These are phyloP conservation scores for Russula brevipes DNA, from an alignment of 768 basidiomycete species.

Conservation along the genomic window DNA sequence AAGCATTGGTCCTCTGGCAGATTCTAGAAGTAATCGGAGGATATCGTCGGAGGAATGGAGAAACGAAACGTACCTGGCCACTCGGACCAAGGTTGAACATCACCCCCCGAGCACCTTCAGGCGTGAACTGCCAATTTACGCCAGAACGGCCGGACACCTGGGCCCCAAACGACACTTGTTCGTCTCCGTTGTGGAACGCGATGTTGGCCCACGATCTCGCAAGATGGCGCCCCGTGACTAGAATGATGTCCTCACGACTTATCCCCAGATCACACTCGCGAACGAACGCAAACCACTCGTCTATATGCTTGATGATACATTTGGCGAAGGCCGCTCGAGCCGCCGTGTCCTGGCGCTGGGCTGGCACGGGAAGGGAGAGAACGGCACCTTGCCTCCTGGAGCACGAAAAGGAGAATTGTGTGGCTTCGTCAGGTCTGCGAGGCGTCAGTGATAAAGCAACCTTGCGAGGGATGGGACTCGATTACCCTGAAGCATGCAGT, in stretches of 20 bases:
- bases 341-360: not conserved
- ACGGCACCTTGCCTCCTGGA: not conserved
- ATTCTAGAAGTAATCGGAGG: too few relatives aligned
- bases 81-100: not conserved
- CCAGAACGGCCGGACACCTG: not conserved
- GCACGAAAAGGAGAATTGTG: not conserved
- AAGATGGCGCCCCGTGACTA: constrained; percentile 1
- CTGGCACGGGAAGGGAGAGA: not conserved
- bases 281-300: not conserved
- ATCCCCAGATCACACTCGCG: not conserved
- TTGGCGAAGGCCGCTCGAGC: not conserved
- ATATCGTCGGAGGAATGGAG: too few relatives aligned
- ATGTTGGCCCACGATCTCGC: not conserved
- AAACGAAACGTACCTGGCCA: not conserved
- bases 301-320: not conserved
- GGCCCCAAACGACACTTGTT: not conserved
- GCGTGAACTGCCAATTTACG: not conserved
- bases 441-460: not conserved
- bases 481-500: too few relatives aligned
- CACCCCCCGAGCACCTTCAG: not conserved
- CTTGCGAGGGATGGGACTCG: too few relatives aligned
- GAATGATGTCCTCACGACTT: not conserved
- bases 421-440: not conserved
- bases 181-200: not conserved
- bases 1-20: not conserved